These are phyloP conservation scores for Trametes cinnabarina DNA, from an alignment of 768 basidiomycete species.

Conservation along the genomic window DNA sequence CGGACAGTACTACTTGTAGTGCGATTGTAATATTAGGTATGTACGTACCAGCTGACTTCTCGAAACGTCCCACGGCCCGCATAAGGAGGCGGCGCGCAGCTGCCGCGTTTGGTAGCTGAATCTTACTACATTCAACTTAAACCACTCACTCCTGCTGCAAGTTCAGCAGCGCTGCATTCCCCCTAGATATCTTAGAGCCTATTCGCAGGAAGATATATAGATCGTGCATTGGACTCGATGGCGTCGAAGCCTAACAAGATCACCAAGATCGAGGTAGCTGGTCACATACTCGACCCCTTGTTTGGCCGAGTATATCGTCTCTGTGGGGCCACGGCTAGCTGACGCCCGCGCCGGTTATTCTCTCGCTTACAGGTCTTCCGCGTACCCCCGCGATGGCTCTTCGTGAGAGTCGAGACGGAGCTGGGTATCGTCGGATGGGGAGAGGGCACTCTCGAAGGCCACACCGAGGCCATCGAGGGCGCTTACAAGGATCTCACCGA, in stretches of 20 bases:
- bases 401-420: constrained; percentile 65
- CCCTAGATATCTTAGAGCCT: too few relatives aligned
- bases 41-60: constrained; percentile 4
- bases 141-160: too few relatives aligned
- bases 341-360: neutral
- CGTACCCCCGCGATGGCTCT: constrained; percentile 71
- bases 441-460: constrained; percentile 69
- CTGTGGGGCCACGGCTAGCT: neutral
- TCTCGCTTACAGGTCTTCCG: constrained; percentile 48
- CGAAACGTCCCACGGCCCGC: neutral
- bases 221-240: too few relatives aligned
- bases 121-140: too few relatives aligned
- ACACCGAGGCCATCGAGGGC: constrained; percentile 73
- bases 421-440: constrained; percentile 72
- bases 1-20: too few relatives aligned
- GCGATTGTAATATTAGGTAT: too few relatives aligned
- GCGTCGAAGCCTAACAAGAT: constrained; percentile 22
- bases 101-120: too few relatives aligned
- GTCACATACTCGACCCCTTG: neutral
- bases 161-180: too few relatives aligned
- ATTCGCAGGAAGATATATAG: too few relatives aligned
- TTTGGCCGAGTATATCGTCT: neutral
- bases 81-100: too few relatives aligned
- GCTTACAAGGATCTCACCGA: constrained; percentile 57
- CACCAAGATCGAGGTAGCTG: constrained; percentile 29